Base-by-base conservation (phyloP, 1,139 yeast genomes). In the Yamadazyma atlantica region DNA sequence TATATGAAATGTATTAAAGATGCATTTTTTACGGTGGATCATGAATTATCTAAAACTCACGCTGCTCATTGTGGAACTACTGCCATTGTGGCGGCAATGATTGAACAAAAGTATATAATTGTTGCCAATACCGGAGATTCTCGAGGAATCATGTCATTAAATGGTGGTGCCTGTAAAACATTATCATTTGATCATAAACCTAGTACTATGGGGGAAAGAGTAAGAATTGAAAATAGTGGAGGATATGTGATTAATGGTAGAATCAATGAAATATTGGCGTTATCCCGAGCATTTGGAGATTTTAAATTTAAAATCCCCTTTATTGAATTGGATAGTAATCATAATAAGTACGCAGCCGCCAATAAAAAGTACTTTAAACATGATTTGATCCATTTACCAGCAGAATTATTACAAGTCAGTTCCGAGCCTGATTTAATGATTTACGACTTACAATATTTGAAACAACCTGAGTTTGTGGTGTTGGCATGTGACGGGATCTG, bases 401-500 rank as follows among this genome's bases (percentile, higher is more conserved):
- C 74, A 3, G 73, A 69, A 44, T 51, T 70, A 37, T 60, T 55
- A 36, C 80, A 73, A 53, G 82, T 84, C 8, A 80, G 84, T 1
- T 86, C 75, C 5, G 89, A 82, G 46, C 92, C 92, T 0, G 92
- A 84, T 43, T 62, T 82, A 4, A 53, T 83, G 35, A 67, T 76
- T 32, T 85, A 80, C 51, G 75, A 75, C 44, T 55, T 66, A 38
- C 50, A 60, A n/a, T 45, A 45, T 33, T 40, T 54, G 7, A 47
- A 51, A 9, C 51, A 54, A 21, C 88, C 86, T 27, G 89, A 83
- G 50, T 84, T 83, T 49, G 50, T 82, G 15, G 74, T 83, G 1
- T 52, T 82, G 35, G 90, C 89, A 0, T 83, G 92, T 51, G 92
- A 84, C 59, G 92, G 92, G 16, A 78, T 84, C 24, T 84, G 89